Percentiles rank a stretch among this genome's conserved stretches.
Conservation (phyloP, 306 rosid species). For the Arachis hypogaea region DNA sequence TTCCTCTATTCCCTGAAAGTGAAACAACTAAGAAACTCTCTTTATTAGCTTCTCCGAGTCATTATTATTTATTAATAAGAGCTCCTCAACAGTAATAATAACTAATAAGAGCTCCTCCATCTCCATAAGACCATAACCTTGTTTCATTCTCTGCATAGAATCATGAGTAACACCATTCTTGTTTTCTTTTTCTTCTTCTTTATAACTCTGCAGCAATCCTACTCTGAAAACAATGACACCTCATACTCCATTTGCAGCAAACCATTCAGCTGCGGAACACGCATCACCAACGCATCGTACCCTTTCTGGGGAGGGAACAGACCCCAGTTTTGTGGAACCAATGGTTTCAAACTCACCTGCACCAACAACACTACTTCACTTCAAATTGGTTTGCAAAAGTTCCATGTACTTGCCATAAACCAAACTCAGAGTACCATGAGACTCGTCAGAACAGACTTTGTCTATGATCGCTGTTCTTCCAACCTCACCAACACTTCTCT, state of each 20-base stretch:
- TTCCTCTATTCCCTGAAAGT: background rate
- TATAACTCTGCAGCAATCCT: conserved; percentile 35
- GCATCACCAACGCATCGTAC: conserved; percentile 32
- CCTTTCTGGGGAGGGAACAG: conserved; percentile 46
- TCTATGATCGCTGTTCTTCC: conserved; percentile 41
- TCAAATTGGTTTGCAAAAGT: conserved; percentile 38
- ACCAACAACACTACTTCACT: conserved; percentile 19
- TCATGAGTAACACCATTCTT: background rate
- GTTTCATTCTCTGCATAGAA: background rate
- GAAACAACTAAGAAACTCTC: background rate
- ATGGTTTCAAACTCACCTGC: conserved; percentile 40
- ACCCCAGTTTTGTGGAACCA: conserved; percentile 36
- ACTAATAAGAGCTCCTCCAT: background rate
- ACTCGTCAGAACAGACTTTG: conserved; percentile 38
- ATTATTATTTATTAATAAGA: background rate
- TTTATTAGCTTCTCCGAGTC: too few relatives aligned
- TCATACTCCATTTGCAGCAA: conserved; percentile 36
- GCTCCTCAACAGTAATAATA: background rate
- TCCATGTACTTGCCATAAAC: conserved; percentile 37
- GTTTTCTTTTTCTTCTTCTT: conserved; percentile 24
- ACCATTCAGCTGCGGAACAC: conserved; percentile 41
- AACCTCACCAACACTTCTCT: conserved; percentile 48
- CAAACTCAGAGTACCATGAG: conserved; percentile 37
- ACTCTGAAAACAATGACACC: conserved; percentile 36
- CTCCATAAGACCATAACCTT: too few relatives aligned